A percentile compares a stretch with the other conserved stretches of the same genome.
phyloP scores from a whole-genome alignment of 2,329 filamentous ascomycete genomes.

The Stemphylium lycopersici region DNA sequence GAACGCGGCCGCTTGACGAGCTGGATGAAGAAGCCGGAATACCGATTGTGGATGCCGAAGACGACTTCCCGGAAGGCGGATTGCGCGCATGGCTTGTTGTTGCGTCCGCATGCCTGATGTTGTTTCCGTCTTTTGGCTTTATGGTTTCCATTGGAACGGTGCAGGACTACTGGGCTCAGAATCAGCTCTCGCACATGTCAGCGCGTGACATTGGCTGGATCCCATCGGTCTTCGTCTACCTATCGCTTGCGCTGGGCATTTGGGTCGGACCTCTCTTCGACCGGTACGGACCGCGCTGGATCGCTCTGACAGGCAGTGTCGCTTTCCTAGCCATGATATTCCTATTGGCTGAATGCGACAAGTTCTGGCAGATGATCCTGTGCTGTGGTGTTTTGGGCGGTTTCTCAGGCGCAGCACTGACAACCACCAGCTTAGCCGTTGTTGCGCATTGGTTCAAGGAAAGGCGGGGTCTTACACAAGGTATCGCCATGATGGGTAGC shows the following conservation, averaged over 20 bases:
- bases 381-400: conserved; percentile 50
- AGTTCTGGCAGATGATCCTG: conserved; percentile 53
- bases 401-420: conserved; percentile 47
- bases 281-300: conserved; percentile 46
- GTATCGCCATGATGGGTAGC: conserved; percentile 49
- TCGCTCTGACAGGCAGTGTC: conserved; percentile 37
- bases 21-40: conserved; percentile 16
- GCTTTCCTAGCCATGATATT: conserved; percentile 40
- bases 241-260: conserved; percentile 81
- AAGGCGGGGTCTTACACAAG: conserved; percentile 46
- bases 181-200: conserved; percentile 72
- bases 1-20: conserved; percentile 3
- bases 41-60: conserved; percentile 32
- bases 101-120: conserved; percentile 42
- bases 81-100: conserved; percentile 51
- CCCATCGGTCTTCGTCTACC: conserved; percentile 82
- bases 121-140: conserved; percentile 47
- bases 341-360: conserved; percentile 40
- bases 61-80: conserved; percentile 49
- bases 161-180: conserved; percentile 75
- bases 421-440: conserved; percentile 44
- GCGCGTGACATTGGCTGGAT: conserved; percentile 80
- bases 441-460: conserved; percentile 51
- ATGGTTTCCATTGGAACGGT: conserved; percentile 68
- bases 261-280: conserved; percentile 79